These are phyloP conservation scores for Pyracantha coccinea DNA, from an alignment of 331 rosid species.

Conservation along the genomic window DNA sequence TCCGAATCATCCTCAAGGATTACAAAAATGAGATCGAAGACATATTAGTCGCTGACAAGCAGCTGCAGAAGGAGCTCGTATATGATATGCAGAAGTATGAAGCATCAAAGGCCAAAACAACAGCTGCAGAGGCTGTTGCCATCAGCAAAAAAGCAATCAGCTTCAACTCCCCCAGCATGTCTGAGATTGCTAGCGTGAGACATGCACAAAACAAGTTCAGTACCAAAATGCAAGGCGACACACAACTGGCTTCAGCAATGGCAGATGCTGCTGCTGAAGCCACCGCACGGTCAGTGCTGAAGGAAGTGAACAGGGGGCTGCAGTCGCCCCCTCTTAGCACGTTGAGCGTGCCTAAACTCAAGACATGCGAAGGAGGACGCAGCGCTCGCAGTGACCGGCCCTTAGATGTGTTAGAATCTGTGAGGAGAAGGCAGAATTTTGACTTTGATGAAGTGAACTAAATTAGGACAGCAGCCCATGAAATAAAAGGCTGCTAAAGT, in stretches of 20 bases:
- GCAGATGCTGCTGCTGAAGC: conserved; percentile 79
- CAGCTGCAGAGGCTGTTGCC: conserved; percentile 48
- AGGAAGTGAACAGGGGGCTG: conserved; percentile 62
- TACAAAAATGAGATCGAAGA: conserved; percentile 86
- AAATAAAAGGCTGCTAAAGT: background rate
- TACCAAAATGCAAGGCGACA: conserved; percentile 20
- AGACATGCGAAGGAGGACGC: conserved; percentile 26
- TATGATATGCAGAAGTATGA: conserved; percentile 85
- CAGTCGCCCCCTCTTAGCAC: conserved; percentile 54
- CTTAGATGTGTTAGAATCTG: conserved; percentile 43
- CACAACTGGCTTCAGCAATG: conserved; percentile 66
- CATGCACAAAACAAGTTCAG: conserved; percentile 6
- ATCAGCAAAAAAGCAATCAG: conserved; percentile 30
- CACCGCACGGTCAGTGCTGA: conserved; percentile 71
- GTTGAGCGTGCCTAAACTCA: conserved; percentile 60
- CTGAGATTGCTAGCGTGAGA: conserved; percentile 15
- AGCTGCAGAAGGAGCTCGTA: conserved; percentile 80
- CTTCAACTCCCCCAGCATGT: conserved; percentile 25
- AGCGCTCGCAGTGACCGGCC: conserved; percentile 21
- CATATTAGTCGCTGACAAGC: conserved; percentile 85
- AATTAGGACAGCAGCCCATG: background rate
- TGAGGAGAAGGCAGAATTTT: conserved; percentile 56
- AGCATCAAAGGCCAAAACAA: conserved; percentile 54
- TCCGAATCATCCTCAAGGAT: conserved; percentile 78
- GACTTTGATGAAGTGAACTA: conserved; percentile 68